A percentile compares a stretch with the other conserved stretches of the same genome.
These are phyloP conservation scores for barrel medic (Medicago truncatula) DNA, from an alignment of 306 rosid genomes.

Conservation along the genomic window DNA sequence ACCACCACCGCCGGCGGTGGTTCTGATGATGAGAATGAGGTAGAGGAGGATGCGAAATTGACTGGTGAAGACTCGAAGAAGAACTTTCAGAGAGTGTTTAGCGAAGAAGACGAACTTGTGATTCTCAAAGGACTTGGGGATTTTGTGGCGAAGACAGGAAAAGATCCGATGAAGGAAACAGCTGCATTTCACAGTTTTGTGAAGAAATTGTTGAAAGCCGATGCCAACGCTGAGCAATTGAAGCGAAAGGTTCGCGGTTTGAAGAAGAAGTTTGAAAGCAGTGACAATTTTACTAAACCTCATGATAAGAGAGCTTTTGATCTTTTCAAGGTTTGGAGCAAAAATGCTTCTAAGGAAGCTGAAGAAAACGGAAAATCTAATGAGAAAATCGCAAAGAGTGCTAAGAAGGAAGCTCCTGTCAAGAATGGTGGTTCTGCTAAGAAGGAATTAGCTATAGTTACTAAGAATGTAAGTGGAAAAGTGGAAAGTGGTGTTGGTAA, in stretches of 20 bases:
- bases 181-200: constrained; percentile 55
- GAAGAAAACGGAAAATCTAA: constrained; percentile 38
- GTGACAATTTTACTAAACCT: constrained; percentile 32
- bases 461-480: constrained; percentile 36
- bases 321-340: constrained; percentile 62
- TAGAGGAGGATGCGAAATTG: constrained; percentile 50
- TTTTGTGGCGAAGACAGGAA: constrained; percentile 41
- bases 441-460: not conserved
- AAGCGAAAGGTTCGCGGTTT: constrained; percentile 59
- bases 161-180: constrained; percentile 42
- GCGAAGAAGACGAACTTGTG: constrained; percentile 60
- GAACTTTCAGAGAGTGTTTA: constrained; percentile 62
- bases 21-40: constrained; percentile 3
- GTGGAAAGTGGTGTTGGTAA: constrained; percentile 15
- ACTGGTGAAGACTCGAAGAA: constrained; percentile 52
- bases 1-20: not conserved
- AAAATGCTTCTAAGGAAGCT: not conserved
- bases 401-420: constrained; percentile 44
- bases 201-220: constrained; percentile 52
- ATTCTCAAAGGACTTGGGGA: constrained; percentile 58
- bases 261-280: constrained; percentile 59
- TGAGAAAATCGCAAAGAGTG: constrained; percentile 42
- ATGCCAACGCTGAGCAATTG: constrained; percentile 50
- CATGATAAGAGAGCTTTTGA: constrained; percentile 56
- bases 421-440: constrained; percentile 35